Percentiles rank a stretch among this genome's conserved stretches.
Conservation (phyloP, 352 stramenopile genomes). For the Thalassiosira livingstoniorum region DNA sequence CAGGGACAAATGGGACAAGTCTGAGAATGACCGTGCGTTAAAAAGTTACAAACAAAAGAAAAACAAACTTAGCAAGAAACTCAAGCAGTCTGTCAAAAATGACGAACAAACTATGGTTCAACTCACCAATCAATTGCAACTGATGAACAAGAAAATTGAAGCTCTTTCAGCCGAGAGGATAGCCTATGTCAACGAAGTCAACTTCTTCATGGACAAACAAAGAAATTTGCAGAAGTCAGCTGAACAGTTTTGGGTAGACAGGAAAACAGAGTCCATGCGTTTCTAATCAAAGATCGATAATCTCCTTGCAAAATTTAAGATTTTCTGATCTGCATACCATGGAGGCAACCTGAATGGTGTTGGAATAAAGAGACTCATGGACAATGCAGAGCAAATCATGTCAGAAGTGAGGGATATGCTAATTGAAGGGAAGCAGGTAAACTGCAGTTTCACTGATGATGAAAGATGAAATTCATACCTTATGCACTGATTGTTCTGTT, state of each 20-base stretch:
- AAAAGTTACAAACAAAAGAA: background rate
- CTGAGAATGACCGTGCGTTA: background rate
- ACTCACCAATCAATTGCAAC: background rate
- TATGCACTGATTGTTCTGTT: slow-evolving; percentile 7
- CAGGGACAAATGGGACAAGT: background rate
- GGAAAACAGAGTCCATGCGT: background rate
- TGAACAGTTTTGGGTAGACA: slow-evolving; percentile 6
- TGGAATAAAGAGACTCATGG: slow-evolving; percentile 5
- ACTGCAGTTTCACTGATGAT: background rate
- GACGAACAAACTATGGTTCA: no score
- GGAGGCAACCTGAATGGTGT: slow-evolving; percentile 14
- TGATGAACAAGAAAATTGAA: background rate
- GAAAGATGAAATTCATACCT: background rate
- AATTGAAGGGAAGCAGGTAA: background rate
- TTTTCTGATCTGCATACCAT: slow-evolving; percentile 11
- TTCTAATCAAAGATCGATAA: slow-evolving; percentile 17
- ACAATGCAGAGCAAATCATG: slow-evolving; percentile 14
- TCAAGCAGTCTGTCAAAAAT: background rate
- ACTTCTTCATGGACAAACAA: background rate
- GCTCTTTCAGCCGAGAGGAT: background rate
- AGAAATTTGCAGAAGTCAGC: background rate
- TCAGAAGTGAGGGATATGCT: background rate
- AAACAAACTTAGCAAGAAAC: background rate
- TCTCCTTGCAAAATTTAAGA: slow-evolving; percentile 5
- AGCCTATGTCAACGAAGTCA: background rate